phyloP scores from a whole-genome alignment of 83 land plant genomes.

The Thuja plicata region DNA sequence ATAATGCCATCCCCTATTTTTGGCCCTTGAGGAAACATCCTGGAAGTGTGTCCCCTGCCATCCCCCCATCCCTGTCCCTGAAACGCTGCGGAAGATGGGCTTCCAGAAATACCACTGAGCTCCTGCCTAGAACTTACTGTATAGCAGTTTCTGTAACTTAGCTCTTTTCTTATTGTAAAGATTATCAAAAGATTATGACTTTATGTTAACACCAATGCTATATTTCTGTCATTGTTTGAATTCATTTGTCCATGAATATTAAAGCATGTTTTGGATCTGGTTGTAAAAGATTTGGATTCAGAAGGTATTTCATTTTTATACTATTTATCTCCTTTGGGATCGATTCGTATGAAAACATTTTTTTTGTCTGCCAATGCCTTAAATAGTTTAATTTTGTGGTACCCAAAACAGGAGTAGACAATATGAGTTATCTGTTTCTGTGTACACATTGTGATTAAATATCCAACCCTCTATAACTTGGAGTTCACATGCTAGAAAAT shows the following conservation, averaged over 20 bases:
- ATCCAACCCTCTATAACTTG: not conserved
- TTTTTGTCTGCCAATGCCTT: not conserved
- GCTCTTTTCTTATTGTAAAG: not conserved
- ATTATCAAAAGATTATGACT: not conserved
- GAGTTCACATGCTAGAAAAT: not conserved
- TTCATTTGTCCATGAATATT: not conserved
- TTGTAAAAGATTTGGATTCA: not conserved
- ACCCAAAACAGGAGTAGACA: not conserved
- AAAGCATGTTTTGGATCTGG: not conserved
- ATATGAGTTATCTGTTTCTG: not conserved
- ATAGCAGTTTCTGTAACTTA: not conserved
- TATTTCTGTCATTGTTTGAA: conserved; percentile 6
- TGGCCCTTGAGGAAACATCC: too few species aligned
- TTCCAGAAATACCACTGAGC: not conserved
- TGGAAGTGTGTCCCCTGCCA: too few species aligned
- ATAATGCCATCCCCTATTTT: too few species aligned
- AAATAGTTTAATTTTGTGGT: conserved; percentile 2
- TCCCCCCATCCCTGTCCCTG: too few species aligned
- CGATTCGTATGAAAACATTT: not conserved
- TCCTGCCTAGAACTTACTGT: not conserved
- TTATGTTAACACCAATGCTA: not conserved
- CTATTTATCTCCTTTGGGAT: not conserved
- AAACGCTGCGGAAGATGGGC: too few species aligned
- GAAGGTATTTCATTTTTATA: not conserved
- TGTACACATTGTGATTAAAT: conserved; percentile 4